phyloP scores from a whole-genome alignment of 2,329 filamentous ascomycete genomes.

The Sporothrix brunneoviolacea region DNA sequence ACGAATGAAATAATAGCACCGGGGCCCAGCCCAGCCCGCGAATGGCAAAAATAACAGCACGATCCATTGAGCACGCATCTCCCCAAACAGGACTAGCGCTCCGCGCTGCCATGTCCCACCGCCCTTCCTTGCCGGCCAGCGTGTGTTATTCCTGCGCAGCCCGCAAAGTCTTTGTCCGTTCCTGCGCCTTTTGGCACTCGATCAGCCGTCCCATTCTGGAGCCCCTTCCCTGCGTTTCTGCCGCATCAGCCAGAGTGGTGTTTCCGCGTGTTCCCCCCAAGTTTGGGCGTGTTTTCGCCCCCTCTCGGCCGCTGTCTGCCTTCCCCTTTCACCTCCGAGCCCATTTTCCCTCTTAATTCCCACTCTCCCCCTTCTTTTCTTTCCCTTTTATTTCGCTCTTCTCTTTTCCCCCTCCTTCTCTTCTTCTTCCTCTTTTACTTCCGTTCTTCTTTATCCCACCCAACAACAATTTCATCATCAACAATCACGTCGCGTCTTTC shows the following conservation, averaged over 20 bases:
- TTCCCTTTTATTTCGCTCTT: constrained; percentile 12
- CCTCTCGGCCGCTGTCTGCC: not conserved
- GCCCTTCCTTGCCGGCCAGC: no score
- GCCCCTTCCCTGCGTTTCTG: no score
- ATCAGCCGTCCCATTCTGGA: constrained; percentile 8
- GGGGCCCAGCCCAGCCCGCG: no score
- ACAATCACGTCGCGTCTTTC: constrained; percentile 13
- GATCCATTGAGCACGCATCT: no score
- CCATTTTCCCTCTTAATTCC: not conserved
- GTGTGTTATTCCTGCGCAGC: no score
- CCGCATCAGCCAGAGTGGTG: constrained; percentile 1
- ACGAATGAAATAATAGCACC: constrained; percentile 1
- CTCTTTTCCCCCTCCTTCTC: constrained; percentile 1
- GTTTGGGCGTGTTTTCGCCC: constrained; percentile 2
- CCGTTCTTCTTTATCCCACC: constrained; percentile 19
- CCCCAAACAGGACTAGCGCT: constrained; percentile 11
- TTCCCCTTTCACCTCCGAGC: not conserved
- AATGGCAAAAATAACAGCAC: no score
- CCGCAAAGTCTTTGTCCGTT: not conserved
- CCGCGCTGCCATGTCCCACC: no score
- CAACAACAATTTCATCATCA: constrained; percentile 21
- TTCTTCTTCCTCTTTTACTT: constrained; percentile 2
- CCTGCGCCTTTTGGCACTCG: not conserved
- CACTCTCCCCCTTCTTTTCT: not conserved
- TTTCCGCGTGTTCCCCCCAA: not conserved